These are phyloP conservation scores for Trametes cinnabarina DNA, from an alignment of 768 basidiomycete species.

Conservation along the genomic window DNA sequence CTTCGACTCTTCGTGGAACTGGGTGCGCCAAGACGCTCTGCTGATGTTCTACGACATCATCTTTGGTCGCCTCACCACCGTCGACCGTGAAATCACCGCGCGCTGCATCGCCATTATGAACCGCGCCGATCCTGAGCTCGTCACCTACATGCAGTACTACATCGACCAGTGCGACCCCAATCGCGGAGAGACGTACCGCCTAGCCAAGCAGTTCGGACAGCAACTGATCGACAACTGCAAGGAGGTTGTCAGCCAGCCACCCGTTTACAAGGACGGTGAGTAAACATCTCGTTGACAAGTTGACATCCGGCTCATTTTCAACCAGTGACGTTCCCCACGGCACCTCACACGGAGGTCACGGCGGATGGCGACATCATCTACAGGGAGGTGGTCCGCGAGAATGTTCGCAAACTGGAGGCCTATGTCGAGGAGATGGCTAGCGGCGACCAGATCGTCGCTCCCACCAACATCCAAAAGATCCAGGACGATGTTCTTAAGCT, in stretches of 20 bases:
- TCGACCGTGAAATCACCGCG: slow-evolving; percentile 95
- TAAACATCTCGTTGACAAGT: neutral
- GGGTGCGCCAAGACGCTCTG: slow-evolving; percentile 96
- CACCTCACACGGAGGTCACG: slow-evolving; percentile 91
- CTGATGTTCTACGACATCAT: slow-evolving; percentile 99
- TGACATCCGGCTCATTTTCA: neutral
- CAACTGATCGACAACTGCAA: slow-evolving; percentile 92
- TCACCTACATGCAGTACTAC: slow-evolving; percentile 94
- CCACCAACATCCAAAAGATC: slow-evolving; percentile 95
- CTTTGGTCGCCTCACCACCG: slow-evolving; percentile 88
- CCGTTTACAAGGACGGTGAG: slow-evolving; percentile 93
- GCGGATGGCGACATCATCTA: slow-evolving; percentile 94
- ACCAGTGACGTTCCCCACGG: slow-evolving; percentile 95
- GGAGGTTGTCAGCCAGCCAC: slow-evolving; percentile 79
- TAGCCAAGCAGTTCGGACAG: slow-evolving; percentile 97
- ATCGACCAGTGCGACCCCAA: slow-evolving; percentile 79
- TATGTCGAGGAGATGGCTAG: slow-evolving; percentile 99
- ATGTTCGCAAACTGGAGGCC: slow-evolving; percentile 95
- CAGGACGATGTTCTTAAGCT: slow-evolving; percentile 96
- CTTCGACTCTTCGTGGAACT: slow-evolving; percentile 99
- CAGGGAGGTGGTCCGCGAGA: slow-evolving; percentile 91
- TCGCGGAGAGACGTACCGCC: slow-evolving; percentile 86
- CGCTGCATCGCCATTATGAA: slow-evolving; percentile 98
- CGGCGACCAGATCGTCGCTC: slow-evolving; percentile 78
- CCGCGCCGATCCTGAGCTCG: slow-evolving; percentile 88